These are phyloP conservation scores for Noccaea caerulescens DNA, from an alignment of 345 rosid genomes.

Conservation along the genomic window DNA sequence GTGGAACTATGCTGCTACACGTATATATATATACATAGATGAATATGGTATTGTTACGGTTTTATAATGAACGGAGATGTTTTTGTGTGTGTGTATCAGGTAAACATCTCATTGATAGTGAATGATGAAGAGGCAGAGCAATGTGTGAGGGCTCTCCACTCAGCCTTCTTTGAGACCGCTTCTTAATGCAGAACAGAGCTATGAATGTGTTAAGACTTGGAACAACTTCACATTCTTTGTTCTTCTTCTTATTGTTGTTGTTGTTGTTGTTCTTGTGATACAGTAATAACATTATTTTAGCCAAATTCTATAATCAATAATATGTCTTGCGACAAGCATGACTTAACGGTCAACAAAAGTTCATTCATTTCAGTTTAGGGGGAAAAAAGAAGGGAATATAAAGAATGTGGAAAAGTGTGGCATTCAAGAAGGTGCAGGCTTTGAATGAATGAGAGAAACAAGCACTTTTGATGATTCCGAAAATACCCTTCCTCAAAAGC, in stretches of 20 bases:
- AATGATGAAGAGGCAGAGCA: constrained; percentile 81
- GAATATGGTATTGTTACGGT: neutral
- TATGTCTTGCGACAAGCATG: constrained; percentile 1
- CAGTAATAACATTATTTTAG: neutral
- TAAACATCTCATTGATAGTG: constrained; percentile 85
- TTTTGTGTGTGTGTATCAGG: constrained; percentile 47
- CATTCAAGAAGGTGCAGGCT: constrained; percentile 16
- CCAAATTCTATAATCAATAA: neutral
- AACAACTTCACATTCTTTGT: constrained; percentile 19
- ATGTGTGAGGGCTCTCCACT: constrained; percentile 82
- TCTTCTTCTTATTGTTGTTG: neutral
- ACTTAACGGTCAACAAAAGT: constrained; percentile 10
- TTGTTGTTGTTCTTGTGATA: constrained; percentile 6
- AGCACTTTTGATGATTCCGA: constrained; percentile 8
- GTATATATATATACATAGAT: neutral
- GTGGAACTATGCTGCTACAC: constrained; percentile 42
- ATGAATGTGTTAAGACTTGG: constrained; percentile 29
- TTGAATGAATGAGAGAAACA: neutral
- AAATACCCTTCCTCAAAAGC: constrained; percentile 27
- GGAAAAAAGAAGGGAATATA: neutral
- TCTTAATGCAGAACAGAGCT: constrained; percentile 27
- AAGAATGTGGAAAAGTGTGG: constrained; percentile 24
- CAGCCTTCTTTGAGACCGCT: constrained; percentile 64
- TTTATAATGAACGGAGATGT: constrained; percentile 12
- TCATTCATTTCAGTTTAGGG: neutral